Base-by-base conservation (phyloP, 768 basidiomycete genomes). In the Fomitopsis pulvina region DNA sequence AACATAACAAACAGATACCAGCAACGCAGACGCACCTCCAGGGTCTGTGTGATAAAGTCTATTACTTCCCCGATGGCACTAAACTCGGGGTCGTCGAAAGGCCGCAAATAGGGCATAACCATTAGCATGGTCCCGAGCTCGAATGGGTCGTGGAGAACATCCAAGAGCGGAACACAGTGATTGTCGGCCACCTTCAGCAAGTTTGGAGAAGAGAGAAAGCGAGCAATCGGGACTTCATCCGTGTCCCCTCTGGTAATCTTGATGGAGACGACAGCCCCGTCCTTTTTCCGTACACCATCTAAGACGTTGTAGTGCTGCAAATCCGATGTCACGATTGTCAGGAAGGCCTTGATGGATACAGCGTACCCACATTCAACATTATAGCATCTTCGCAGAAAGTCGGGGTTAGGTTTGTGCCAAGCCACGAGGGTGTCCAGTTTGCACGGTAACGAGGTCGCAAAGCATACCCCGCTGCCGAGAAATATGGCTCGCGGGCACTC, bases 91-190 rank as follows among this genome's bases (percentile, higher is more conserved):
- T 58, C 50, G 42, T 60, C 41, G n/a, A 44, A 58, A 0, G 56
- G 55, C 1, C 58, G 51, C 0, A 62, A 42, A n/a, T 48, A 54
- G 0, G 51, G 61, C 58, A 56, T 58, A 20, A 63, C 57, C 12
- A 61, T 48, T 21, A 46, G 54, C 11, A 38, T 41, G 21, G 29
- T n/a, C 20, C 21, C 22, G 1, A 38, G 29, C 11, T 55, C 45
- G 3, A 48, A 50, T 6, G 52, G 45, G 38, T 60, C 59, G 6
- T 21, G 22, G 5, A 63, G 42, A 3, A 41, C 9, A 16, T 62
- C 62, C 26, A 62, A 49, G 2, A 65, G 24, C 0, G 60, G 56
- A 3, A 60, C 56, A 18, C 53, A 63, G 44, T 64, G 62, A 32
- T 63, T 64, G 9, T 11, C 18, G 0, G 62, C 52, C 28, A 57